Percentiles rank a stretch among this genome's conserved stretches.
Evolutionary conservation across 1,284 basidiomycete species (phyloP).

Genomic region (Cryptococcus jaspeensis): DNA sequence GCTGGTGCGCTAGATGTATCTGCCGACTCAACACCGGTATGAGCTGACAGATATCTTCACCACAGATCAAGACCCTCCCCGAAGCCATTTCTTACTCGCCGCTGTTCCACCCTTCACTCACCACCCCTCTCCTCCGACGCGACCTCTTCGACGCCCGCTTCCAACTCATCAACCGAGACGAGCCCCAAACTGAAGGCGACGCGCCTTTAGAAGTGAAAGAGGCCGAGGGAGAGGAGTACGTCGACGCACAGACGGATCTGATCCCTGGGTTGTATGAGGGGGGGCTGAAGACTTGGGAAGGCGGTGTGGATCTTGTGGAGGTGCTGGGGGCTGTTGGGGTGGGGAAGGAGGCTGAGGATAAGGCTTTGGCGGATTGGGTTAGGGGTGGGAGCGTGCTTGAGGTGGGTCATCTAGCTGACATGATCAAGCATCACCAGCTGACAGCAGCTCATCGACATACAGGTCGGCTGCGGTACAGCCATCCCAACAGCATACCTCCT

Average conservation of each 20-base stretch:
- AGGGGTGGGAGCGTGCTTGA: constrained; percentile 62
- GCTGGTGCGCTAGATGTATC: constrained; percentile 27
- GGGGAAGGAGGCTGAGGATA: constrained; percentile 10
- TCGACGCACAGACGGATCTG: constrained; percentile 83
- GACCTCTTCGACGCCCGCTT: constrained; percentile 94
- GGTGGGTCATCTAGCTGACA: constrained; percentile 52
- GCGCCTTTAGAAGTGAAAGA: constrained; percentile 13
- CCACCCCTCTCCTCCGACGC: constrained; percentile 58
- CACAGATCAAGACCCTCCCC: constrained; percentile 42
- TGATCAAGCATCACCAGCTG: too few relatives aligned
- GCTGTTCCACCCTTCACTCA: constrained; percentile 23
- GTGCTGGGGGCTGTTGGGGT: constrained; percentile 42
- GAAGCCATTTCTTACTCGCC: constrained; percentile 47
- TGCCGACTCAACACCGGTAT: too few relatives aligned
- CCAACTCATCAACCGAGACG: constrained; percentile 64
- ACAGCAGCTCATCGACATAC: background rate
- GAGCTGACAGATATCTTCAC: background rate
- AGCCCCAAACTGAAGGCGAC: constrained; percentile 21
- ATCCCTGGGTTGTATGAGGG: constrained; percentile 93
- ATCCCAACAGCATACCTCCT: constrained; percentile 77
- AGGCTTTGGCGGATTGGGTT: constrained; percentile 28
- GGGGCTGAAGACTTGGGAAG: constrained; percentile 97
- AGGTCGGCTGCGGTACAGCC: constrained; percentile 93
- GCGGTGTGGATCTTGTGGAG: constrained; percentile 78
- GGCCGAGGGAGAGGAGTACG: constrained; percentile 54